Base-by-base conservation (phyloP, 2,329 filamentous ascomycete genomes). In the Apiospora kogelbergensis region DNA sequence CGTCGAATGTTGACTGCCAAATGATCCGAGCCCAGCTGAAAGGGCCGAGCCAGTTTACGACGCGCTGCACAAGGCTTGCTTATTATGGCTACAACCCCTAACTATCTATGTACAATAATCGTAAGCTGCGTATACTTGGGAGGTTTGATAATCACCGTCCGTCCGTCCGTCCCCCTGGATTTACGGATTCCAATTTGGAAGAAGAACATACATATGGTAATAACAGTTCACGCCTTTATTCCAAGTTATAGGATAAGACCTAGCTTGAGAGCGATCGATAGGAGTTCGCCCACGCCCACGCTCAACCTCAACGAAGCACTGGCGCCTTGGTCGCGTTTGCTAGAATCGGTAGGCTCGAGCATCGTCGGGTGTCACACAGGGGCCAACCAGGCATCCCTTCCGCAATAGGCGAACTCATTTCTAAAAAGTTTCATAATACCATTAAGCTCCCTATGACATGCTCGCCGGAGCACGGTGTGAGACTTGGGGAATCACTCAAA, bases 401-500 rank as follows among this genome's bases (percentile, higher is more conserved):
- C 53, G 53, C 53, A n/a, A 60, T 15, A 17, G 53, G 33, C 53
- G 53, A 37, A 60, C 53, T n/a, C 53, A 37, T 60, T 7, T 60
- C 53, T 60, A 60, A 30, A 60, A 60, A 37, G 53, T 60, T 60
- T 60, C 53, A 60, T 60, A 60, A 60, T 60, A 60, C 53, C 53
- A 60, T 60, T 60, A 60, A 26, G 33, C 33, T 41, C 44, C 63
- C 63, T 65, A 45, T 65, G 24, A 45, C 24, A 65, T 41, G 63
- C 63, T 65, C 41, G 22, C 41, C 63, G 41, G 63, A 65, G 63
- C 63, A 45, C 41, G 26, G 41, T 20, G 20, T 60, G 63, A 65
- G 63, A 65, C 44, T 33, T 45, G 63, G 63, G 63, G 41, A 65
- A 65, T 65, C 63, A 65, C 63, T 65, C 53, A 60, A 60, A 60